Percentiles rank a stretch among this genome's conserved stretches.
Conservation (phyloP, 2,329 filamentous ascomycete genomes). For the Claviceps quebecensis region DNA sequence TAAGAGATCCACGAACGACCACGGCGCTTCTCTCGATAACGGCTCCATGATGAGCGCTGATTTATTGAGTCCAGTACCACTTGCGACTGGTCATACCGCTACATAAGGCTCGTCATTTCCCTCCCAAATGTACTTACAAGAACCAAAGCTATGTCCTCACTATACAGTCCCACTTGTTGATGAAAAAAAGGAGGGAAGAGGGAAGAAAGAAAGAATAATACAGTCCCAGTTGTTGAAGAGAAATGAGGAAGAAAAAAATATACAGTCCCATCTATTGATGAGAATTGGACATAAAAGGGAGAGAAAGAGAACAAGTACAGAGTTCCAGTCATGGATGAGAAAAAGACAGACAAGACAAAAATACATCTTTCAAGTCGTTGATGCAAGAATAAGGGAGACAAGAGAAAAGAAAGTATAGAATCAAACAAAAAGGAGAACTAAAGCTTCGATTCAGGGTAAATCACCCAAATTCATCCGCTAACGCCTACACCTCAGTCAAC, state of each 20-base stretch:
- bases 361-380: background rate
- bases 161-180: background rate
- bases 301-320: too few species aligned
- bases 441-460: background rate
- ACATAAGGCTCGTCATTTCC: background rate
- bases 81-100: background rate
- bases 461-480: background rate
- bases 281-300: too few species aligned
- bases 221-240: too few species aligned
- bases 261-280: too few species aligned
- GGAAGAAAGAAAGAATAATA: background rate
- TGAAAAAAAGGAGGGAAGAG: background rate
- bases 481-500: conserved; percentile 2
- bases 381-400: background rate
- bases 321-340: background rate
- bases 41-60: background rate
- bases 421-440: background rate
- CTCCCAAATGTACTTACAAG: background rate
- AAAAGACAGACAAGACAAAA: background rate
- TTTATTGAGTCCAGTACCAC: background rate
- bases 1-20: background rate
- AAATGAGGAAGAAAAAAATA: background rate
- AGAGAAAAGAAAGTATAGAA: background rate
- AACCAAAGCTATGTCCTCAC: background rate
- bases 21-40: background rate